Base-by-base conservation (phyloP, 164 flowering plant genomes). In the Tetrastigma voinierianum region DNA sequence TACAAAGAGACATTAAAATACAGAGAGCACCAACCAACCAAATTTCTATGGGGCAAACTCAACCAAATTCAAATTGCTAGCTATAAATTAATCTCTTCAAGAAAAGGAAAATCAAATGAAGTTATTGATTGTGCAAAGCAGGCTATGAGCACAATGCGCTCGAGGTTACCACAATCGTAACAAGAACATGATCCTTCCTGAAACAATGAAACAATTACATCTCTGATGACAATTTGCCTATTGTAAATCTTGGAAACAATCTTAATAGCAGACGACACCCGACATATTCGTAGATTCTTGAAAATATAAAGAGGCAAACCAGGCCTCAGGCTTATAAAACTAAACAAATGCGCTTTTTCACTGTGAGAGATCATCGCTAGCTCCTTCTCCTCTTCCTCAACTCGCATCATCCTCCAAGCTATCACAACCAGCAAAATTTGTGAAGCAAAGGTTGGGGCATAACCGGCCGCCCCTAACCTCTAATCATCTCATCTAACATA, bases 211-310 rank as follows among this genome's bases (percentile, higher is more conserved):
- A 19, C 92, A 83, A 71, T 74, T 80, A 1, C 84, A 61, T 87
- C 92, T 65, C 89, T 77, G 14, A 84, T 53, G 16, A 80, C 65
- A 23, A 86, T 86, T 64, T 85, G 82, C 51, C 89, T 60, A 17
- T 72, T 62, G 51, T 81, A 83, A 9, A 83, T 23, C 25, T 75
- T 56, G 86, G 84, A 57, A 76, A 71, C 44, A 84, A 72, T n/a
- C n/a, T 86, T 84, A 10, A 86, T 56, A 18, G 82, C 87, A 67
- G 83, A 72, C 86, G 87, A 71, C 89, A 89, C 95, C 60, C 47
- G 75, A 70, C 92, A 87, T 64, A 81, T 80, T 10, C 86, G 73
- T 13, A 87, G 77, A 58, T 89, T 87, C 82, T 84, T 86, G 77
- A 83, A 83, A 23, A 87, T 76, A 66, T 70, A 69, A 23, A 86